Evolutionary conservation across 2,329 filamentous ascomycete genomes (phyloP).

Genomic region (Pezicula rhizophila): DNA sequence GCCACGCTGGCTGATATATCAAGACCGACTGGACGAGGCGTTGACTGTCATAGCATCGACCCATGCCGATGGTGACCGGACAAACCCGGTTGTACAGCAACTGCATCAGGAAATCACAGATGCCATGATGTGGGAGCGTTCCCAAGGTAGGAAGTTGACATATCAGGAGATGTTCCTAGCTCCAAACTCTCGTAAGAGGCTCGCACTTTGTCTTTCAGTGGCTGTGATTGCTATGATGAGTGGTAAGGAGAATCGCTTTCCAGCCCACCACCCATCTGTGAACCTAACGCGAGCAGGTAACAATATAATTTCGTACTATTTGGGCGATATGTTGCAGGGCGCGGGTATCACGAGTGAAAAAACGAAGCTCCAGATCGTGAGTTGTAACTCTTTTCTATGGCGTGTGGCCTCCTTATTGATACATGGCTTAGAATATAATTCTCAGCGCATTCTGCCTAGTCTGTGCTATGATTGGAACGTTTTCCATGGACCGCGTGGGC

Average conservation of each 20-base stretch:
- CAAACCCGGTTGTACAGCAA: not conserved
- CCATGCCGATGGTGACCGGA: constrained; percentile 39
- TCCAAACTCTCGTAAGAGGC: not conserved
- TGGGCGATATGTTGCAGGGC: constrained; percentile 33
- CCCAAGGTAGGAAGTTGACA: not conserved
- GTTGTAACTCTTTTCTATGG: not conserved
- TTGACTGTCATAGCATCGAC: constrained; percentile 34
- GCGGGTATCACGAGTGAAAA: constrained; percentile 37
- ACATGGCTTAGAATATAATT: constrained; percentile 33
- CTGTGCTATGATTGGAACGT: constrained; percentile 34
- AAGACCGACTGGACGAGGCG: constrained; percentile 25
- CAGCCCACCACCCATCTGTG: not conserved
- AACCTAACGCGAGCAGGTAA: constrained; percentile 24
- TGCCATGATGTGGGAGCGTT: not conserved
- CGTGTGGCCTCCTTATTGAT: no score
- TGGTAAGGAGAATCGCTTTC: constrained; percentile 3
- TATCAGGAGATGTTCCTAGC: not conserved
- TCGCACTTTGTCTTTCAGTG: not conserved
- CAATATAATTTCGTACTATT: constrained; percentile 29
- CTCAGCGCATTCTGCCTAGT: constrained; percentile 41
- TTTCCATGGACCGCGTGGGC: constrained; percentile 34
- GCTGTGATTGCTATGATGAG: not conserved
- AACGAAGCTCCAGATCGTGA: not conserved
- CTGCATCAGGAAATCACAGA: not conserved
- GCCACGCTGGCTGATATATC: constrained; percentile 30